phyloP scores from a whole-genome alignment of 2,329 filamentous ascomycete genomes.

The Huntiella decipiens region DNA sequence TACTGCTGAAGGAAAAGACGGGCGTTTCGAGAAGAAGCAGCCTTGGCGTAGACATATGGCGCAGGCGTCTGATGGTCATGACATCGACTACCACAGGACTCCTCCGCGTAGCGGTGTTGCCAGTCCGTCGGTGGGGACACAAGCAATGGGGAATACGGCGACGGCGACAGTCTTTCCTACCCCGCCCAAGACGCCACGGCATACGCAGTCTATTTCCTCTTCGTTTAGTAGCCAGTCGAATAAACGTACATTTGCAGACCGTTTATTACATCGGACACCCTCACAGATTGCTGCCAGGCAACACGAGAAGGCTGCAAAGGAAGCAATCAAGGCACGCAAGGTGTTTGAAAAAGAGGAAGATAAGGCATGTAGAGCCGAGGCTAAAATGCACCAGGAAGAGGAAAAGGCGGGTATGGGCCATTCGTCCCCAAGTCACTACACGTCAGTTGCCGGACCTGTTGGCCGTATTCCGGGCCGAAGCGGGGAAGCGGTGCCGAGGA shows the following conservation, averaged over 20 bases:
- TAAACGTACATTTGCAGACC: slow-evolving; percentile 6
- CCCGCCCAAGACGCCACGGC: not conserved
- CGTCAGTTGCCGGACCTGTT: not conserved
- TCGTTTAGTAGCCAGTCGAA: not conserved
- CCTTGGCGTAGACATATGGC: not conserved
- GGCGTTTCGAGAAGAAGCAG: too few species aligned
- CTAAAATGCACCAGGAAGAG: slow-evolving; percentile 31
- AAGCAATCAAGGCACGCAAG: slow-evolving; percentile 32
- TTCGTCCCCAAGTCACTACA: not conserved
- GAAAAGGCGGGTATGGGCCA: slow-evolving; percentile 21
- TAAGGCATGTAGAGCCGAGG: slow-evolving; percentile 32
- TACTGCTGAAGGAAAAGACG: too few species aligned
- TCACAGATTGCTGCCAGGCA: slow-evolving; percentile 3
- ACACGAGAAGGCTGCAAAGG: slow-evolving; percentile 5
- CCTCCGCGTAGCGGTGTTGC: too few species aligned
- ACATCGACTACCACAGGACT: not conserved
- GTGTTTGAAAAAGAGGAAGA: slow-evolving; percentile 25
- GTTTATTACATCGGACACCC: slow-evolving; percentile 1
- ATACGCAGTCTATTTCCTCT: not conserved
- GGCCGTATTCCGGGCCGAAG: not conserved
- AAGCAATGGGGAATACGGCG: too few species aligned
- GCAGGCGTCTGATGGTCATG: not conserved
- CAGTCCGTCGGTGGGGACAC: too few species aligned
- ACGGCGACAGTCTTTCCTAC: too few species aligned
- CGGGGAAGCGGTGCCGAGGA: not conserved